A percentile compares a stretch with the other conserved stretches of the same genome.
Conservation (phyloP, 371 early-diverging fungal genomes). For the Capillidium rhysosporum region DNA sequence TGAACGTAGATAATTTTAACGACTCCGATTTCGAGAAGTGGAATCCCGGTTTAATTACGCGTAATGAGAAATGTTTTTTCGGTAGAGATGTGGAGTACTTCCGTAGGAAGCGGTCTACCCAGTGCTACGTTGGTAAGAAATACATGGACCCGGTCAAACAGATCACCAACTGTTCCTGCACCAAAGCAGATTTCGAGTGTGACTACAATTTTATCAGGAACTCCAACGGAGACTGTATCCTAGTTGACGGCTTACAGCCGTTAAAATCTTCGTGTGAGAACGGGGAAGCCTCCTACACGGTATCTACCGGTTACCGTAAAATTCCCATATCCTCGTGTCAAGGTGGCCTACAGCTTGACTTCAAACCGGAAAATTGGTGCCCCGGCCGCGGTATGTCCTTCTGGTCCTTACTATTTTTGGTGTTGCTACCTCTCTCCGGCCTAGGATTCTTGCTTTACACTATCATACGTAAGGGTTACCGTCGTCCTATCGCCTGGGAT, state of each 20-base stretch:
- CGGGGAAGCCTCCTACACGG: neutral
- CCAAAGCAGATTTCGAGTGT: conserved; percentile 70
- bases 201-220: conserved; percentile 57
- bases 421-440: neutral
- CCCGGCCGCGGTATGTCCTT: conserved; percentile 1
- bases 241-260: conserved; percentile 27
- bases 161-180: conserved; percentile 49
- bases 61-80: conserved; percentile 11
- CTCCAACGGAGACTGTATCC: conserved; percentile 29
- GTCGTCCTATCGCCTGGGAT: neutral
- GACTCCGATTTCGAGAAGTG: conserved; percentile 65
- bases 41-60: conserved; percentile 28
- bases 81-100: conserved; percentile 34
- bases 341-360: neutral
- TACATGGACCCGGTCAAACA: conserved; percentile 32
- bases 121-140: conserved; percentile 62
- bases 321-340: neutral
- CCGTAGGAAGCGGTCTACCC: conserved; percentile 45
- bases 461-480: neutral
- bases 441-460: neutral
- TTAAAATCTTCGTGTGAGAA: neutral
- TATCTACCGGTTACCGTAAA: conserved; percentile 4
- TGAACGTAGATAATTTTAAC: conserved; percentile 10
- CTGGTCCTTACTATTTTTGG: neutral
- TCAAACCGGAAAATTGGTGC: neutral